phyloP scores from a whole-genome alignment of 2,329 filamentous ascomycete genomes.

The Cylindrodendrum hubeiense region DNA sequence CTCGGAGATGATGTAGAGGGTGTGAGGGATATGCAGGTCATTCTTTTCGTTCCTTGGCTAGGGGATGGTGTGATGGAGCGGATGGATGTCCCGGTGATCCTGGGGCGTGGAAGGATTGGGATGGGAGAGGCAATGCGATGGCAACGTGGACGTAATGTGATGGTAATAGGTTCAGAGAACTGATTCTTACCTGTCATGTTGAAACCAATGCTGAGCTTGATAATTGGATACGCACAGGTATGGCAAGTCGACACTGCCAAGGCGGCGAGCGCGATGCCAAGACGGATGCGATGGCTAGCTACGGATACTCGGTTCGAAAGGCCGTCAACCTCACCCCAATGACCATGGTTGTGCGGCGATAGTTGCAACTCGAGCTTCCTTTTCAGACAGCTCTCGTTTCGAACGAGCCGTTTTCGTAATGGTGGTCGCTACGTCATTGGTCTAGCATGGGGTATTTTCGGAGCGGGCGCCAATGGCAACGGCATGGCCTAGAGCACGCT shows the following conservation, averaged over 20 bases:
- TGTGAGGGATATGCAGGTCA: slow-evolving; percentile 1
- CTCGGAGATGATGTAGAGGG: neutral
- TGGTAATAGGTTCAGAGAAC: too few relatives aligned
- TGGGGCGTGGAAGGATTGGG: neutral
- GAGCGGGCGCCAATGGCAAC: neutral
- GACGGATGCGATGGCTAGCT: neutral
- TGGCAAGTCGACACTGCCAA: neutral
- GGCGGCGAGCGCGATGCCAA: neutral
- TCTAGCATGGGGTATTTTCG: neutral
- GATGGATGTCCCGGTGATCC: neutral
- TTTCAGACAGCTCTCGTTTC: neutral
- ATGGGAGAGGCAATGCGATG: neutral
- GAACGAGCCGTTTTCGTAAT: neutral
- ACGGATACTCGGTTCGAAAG: neutral
- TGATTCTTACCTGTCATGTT: too few relatives aligned
- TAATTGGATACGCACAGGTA: neutral
- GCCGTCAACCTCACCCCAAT: neutral
- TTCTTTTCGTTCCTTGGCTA: neutral
- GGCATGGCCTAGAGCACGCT: neutral
- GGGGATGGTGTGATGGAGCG: neutral
- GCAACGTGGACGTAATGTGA: neutral
- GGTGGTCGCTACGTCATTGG: neutral
- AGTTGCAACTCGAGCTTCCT: neutral
- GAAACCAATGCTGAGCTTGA: too few relatives aligned
- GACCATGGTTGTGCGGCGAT: neutral